Evolutionary conservation across 2,329 filamentous ascomycete species (phyloP).

Genomic region (Colletotrichum melonis): DNA sequence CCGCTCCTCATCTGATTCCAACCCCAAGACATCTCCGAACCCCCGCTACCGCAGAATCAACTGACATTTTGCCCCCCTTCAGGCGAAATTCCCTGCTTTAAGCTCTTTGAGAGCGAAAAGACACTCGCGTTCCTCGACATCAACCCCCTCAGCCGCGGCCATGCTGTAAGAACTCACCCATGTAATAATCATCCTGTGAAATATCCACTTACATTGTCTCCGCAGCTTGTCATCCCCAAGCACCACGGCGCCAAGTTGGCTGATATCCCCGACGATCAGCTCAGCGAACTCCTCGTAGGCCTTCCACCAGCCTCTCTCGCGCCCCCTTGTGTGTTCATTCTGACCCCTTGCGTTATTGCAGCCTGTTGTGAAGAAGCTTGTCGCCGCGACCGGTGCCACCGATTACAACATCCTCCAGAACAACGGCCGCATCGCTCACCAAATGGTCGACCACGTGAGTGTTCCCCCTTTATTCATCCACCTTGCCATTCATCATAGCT

Average conservation of each 20-base stretch:
- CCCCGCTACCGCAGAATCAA: conserved; percentile 1
- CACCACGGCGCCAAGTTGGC: conserved; percentile 90
- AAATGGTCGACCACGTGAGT: conserved; percentile 89
- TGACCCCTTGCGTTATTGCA: conserved; percentile 49
- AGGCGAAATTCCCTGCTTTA: conserved; percentile 97
- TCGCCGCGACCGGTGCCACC: conserved; percentile 76
- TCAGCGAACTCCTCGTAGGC: conserved; percentile 82
- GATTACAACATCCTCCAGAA: conserved; percentile 98
- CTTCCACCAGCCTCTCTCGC: not conserved
- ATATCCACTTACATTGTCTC: conserved; percentile 13
- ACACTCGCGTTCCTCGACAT: conserved; percentile 97
- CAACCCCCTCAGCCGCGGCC: conserved; percentile 86
- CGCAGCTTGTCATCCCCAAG: conserved; percentile 94
- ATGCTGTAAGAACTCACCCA: conserved; percentile 73
- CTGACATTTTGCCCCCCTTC: conserved; percentile 25
- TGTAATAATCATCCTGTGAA: not conserved
- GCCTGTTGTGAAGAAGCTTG: conserved; percentile 89
- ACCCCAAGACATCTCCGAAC: conserved; percentile 24
- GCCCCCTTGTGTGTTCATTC: not conserved
- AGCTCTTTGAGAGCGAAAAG: conserved; percentile 95
- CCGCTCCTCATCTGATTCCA: not conserved
- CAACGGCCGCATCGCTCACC: conserved; percentile 91
- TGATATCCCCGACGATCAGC: conserved; percentile 91
- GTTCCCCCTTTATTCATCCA: not conserved
- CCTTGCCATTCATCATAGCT: conserved; percentile 15